Conservation (phyloP, 352 stramenopile species). For the Phytophthora nicotianae region DNA sequence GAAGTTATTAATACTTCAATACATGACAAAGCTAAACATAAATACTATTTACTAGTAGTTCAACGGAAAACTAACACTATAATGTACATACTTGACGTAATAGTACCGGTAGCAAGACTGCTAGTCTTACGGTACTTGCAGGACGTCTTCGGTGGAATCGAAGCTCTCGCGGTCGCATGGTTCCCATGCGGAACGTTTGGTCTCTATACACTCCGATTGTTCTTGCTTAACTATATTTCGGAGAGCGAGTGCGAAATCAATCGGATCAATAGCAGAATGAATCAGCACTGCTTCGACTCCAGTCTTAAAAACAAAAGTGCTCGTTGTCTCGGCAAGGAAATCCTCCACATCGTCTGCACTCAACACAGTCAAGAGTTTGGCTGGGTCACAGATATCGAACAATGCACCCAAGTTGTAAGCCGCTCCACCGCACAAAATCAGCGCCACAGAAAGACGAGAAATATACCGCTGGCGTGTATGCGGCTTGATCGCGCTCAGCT, state of each 20-base stretch:
- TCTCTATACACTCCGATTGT: background rate
- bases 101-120: too few relatives aligned
- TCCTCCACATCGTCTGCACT: slow-evolving; percentile 3
- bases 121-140: background rate
- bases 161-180: background rate
- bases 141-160: background rate
- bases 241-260: slow-evolving; percentile 18
- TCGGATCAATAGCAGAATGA: slow-evolving; percentile 12
- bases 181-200: background rate
- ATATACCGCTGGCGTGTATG: slow-evolving; percentile 3
- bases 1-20: too few relatives aligned
- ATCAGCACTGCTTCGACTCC: slow-evolving; percentile 10
- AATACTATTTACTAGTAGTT: background rate
- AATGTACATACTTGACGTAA: too few relatives aligned
- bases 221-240: background rate
- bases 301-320: slow-evolving; percentile 11
- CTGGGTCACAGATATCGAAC: slow-evolving; percentile 9
- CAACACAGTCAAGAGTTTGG: slow-evolving; percentile 5
- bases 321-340: slow-evolving; percentile 18
- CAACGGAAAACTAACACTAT: too few relatives aligned
- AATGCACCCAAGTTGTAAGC: slow-evolving; percentile 8
- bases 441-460: slow-evolving; percentile 10
- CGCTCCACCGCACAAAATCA: slow-evolving; percentile 17
- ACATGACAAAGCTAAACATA: too few relatives aligned
- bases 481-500: slow-evolving; percentile 1